A percentile compares a stretch with the other conserved stretches of the same genome.
Conservation (phyloP, 129 eudicot genomes). For the Escallonia herrerae region DNA sequence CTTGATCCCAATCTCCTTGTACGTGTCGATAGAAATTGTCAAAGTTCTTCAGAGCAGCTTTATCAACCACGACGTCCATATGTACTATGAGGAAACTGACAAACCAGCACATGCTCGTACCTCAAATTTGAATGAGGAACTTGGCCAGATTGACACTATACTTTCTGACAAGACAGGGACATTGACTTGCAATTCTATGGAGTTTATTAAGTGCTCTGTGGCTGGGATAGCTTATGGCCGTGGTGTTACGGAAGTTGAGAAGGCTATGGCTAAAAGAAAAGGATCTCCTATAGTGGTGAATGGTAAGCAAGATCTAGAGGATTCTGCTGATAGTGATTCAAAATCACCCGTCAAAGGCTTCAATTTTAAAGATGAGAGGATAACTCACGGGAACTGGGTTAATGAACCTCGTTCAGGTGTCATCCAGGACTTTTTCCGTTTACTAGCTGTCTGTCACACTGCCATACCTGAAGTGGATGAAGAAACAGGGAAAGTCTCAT, state of each 20-base stretch:
- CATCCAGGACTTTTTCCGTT: constrained; percentile 65
- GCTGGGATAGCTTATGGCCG: constrained; percentile 78
- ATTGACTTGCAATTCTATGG: constrained; percentile 91
- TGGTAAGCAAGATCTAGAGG: constrained; percentile 25
- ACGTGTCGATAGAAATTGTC: constrained; percentile 85
- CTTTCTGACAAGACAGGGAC: constrained; percentile 99
- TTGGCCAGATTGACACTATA: constrained; percentile 87
- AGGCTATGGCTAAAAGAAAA: constrained; percentile 73
- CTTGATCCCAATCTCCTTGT: constrained; percentile 85
- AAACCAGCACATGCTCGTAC: constrained; percentile 94
- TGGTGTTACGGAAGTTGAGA: constrained; percentile 80
- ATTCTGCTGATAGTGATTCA: constrained; percentile 16
- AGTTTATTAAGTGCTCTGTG: constrained; percentile 78
- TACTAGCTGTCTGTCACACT: constrained; percentile 89
- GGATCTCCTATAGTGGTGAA: constrained; percentile 53
- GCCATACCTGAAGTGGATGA: constrained; percentile 86
- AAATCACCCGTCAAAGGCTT: constrained; percentile 56
- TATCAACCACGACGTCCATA: constrained; percentile 62
- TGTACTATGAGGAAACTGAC: constrained; percentile 84
- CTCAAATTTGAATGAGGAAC: constrained; percentile 88
- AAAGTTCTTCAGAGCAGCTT: constrained; percentile 81
- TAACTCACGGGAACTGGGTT: constrained; percentile 69
- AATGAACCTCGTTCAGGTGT: constrained; percentile 50
- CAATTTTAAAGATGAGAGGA: constrained; percentile 78
- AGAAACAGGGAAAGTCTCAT: constrained; percentile 52